Evolutionary conservation across 768 basidiomycete species (phyloP), one percentile per base, ranked within the genome.

Genomic region (Cystofilobasidium macerans): DNA sequence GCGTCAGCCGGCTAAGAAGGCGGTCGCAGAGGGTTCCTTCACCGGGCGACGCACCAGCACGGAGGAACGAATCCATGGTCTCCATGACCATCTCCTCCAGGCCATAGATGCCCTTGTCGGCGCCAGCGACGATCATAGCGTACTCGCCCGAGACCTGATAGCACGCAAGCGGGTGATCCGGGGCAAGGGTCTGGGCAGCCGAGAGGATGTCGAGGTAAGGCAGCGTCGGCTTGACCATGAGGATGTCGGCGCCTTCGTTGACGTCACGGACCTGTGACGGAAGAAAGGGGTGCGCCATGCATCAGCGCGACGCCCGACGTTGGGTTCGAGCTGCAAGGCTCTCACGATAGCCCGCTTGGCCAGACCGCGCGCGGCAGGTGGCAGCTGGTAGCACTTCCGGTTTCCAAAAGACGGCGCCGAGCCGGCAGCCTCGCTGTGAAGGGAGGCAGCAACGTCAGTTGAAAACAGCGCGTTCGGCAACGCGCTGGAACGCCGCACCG

Each of bases 351-450:
- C 95, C 69, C 95, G 83, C 35, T 89, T 82, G 2, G 95, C 95
- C 35, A 98, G 84, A 14, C 93, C 93, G 68, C 87, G 86, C 36
- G 83, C 93, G 22, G 82, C 75, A 0, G 92, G 88, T 5, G 95
- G 95, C 2, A 99, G 84, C 75, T 99, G 95, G 76, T 99, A 99
- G 78, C 95, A 99, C 77, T 97, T 98, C 59, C 95, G 82, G 78
- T 98, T 82, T 6, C 95, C 95, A 66, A 95, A 97, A 16, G 88
- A 84, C 0, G 94, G 93, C 0, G 89, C 90, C 71, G 89, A 94
- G 2, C 94, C 92, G 6, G 95, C 95, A n/a, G 94, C 93, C 70
- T 98, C 95, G 71, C 93, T 94, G 71, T 30, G 69, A 20, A 30
- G 14, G 51, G 18, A 42, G 22, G 35, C 11, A 51, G 12, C 22